phyloP scores from a whole-genome alignment of 2,329 filamentous ascomycete genomes.

The Colletotrichum karsti region DNA sequence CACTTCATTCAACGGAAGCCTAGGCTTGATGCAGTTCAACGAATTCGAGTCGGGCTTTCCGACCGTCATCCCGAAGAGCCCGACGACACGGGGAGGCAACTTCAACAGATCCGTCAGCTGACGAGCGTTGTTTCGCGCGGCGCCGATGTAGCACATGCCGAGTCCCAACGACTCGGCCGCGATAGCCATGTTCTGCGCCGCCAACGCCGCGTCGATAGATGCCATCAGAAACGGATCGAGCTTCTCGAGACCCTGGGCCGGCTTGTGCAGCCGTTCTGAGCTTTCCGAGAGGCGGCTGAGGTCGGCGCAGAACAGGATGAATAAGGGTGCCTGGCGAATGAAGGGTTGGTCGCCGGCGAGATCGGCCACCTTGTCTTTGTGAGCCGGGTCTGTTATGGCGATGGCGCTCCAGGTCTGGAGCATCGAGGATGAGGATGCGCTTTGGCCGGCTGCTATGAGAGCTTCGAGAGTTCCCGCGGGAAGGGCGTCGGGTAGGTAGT shows the following conservation, averaged over 20 bases:
- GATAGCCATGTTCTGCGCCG: not conserved
- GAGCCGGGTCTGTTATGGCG: slow-evolving; percentile 35
- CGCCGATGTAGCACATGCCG: not conserved
- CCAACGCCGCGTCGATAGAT: not conserved
- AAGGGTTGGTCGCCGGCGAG: slow-evolving; percentile 41
- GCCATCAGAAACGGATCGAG: not conserved
- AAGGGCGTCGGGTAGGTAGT: slow-evolving; percentile 34
- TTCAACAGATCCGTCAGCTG: not conserved
- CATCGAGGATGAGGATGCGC: slow-evolving; percentile 43
- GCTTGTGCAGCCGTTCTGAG: slow-evolving; percentile 14
- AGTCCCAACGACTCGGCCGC: not conserved
- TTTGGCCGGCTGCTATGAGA: slow-evolving; percentile 41
- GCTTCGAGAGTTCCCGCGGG: slow-evolving; percentile 36
- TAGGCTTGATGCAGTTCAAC: not conserved
- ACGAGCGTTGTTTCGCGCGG: not conserved
- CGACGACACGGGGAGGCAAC: not conserved
- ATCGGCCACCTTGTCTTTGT: slow-evolving; percentile 35
- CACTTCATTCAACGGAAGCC: not conserved
- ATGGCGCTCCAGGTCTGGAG: slow-evolving; percentile 44
- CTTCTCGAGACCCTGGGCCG: not conserved
- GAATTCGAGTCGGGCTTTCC: not conserved
- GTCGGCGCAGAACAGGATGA: slow-evolving; percentile 43
- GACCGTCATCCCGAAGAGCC: not conserved
- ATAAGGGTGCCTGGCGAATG: slow-evolving; percentile 39
- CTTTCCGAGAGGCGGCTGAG: slow-evolving; percentile 37